Evolutionary conservation across 768 basidiomycete genomes (phyloP).

Genomic region (Termitomyces sp.): DNA sequence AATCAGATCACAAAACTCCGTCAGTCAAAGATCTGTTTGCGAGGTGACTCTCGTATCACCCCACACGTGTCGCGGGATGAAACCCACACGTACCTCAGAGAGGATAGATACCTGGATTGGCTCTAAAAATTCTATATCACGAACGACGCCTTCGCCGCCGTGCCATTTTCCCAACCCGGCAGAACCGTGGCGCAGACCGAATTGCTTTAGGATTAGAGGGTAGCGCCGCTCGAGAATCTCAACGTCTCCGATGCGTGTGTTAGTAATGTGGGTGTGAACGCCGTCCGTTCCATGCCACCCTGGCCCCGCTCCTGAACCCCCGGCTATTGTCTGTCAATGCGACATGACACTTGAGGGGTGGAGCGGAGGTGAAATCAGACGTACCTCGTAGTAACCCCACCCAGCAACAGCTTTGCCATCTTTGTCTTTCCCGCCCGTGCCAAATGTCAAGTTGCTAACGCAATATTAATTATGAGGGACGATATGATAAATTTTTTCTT

Average conservation of each 20-base stretch:
- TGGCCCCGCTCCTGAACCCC: conserved; percentile 89
- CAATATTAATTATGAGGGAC: conserved; percentile 5
- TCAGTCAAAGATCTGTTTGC: not conserved
- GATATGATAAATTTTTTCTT: conserved; percentile 19
- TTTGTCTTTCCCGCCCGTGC: conserved; percentile 80
- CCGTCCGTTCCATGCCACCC: conserved; percentile 90
- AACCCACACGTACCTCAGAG: conserved; percentile 56
- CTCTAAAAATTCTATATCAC: conserved; percentile 80
- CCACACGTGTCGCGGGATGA: not conserved
- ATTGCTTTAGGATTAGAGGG: conserved; percentile 83
- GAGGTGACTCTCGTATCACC: not conserved
- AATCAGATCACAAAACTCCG: not conserved
- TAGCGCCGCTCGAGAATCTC: conserved; percentile 93
- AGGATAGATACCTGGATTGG: conserved; percentile 84
- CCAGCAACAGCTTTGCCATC: conserved; percentile 71
- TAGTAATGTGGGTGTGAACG: conserved; percentile 91
- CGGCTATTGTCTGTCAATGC: conserved; percentile 79
- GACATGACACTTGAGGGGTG: conserved; percentile 2
- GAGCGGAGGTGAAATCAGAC: conserved; percentile 8
- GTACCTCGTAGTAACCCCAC: conserved; percentile 87
- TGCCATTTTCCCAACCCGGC: conserved; percentile 67
- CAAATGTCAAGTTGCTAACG: conserved; percentile 80
- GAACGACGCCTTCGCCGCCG: conserved; percentile 81
- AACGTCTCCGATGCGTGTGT: conserved; percentile 89
- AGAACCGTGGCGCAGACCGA: conserved; percentile 66